Conservation (phyloP, 257 asterid genomes). For the Przewalskia tangutica region DNA sequence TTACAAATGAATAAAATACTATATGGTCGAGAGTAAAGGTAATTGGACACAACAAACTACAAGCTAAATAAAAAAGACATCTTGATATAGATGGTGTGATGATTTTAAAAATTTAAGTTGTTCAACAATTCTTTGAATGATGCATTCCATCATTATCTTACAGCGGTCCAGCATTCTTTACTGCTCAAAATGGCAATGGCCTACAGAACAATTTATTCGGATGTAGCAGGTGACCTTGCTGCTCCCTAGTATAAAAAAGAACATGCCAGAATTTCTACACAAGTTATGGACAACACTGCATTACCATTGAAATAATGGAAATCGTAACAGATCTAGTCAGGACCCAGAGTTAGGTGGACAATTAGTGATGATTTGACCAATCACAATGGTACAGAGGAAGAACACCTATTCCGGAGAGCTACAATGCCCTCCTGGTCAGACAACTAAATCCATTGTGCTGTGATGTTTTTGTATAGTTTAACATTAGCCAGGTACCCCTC, state of each 20-base stretch:
- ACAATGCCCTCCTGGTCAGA: neutral
- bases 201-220: neutral
- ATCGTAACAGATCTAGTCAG: neutral
- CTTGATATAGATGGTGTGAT: neutral
- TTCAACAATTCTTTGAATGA: neutral
- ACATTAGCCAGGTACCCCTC: neutral
- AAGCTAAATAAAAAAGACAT: neutral
- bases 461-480: neutral
- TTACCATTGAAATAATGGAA: neutral
- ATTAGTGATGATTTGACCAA: neutral
- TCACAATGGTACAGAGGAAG: neutral
- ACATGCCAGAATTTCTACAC: neutral
- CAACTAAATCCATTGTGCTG: neutral
- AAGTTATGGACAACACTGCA: neutral
- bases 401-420: neutral
- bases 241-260: neutral
- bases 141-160: neutral
- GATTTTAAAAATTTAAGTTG: neutral
- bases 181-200: neutral
- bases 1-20: neutral
- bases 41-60: neutral
- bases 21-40: neutral
- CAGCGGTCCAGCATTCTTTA: neutral
- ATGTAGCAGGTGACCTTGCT: neutral
- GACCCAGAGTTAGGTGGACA: neutral